Evolutionary conservation across 2,329 filamentous ascomycete species (phyloP).

Genomic region (Fusarium tjaetaba): DNA sequence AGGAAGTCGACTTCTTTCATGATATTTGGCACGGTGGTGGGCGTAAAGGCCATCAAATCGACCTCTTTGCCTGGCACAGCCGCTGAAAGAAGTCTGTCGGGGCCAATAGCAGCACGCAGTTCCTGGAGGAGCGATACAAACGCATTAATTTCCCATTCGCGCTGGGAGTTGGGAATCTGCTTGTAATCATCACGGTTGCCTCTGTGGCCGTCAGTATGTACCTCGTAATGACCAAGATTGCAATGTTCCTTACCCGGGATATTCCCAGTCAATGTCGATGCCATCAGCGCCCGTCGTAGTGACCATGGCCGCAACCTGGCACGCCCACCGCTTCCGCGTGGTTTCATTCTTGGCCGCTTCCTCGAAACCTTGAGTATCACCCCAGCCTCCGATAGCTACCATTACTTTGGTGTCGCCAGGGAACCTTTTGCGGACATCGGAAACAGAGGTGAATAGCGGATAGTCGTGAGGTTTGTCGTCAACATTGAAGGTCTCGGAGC

Average conservation of each 20-base stretch:
- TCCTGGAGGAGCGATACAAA: conserved; percentile 70
- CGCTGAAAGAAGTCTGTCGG: conserved; percentile 69
- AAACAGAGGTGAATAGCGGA: conserved; percentile 64
- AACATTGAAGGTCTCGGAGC: conserved; percentile 61
- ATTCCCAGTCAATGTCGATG: conserved; percentile 73
- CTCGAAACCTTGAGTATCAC: conserved; percentile 72
- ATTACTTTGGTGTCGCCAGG: conserved; percentile 67
- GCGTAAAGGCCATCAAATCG: conserved; percentile 75
- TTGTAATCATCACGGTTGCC: conserved; percentile 79
- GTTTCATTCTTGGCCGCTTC: conserved; percentile 61
- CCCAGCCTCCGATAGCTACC: conserved; percentile 81
- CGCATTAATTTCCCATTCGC: conserved; percentile 69
- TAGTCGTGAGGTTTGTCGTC: conserved; percentile 51
- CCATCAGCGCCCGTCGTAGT: conserved; percentile 72
- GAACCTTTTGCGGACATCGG: conserved; percentile 59
- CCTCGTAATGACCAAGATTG: not conserved
- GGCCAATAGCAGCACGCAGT: conserved; percentile 66
- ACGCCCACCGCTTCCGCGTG: conserved; percentile 67
- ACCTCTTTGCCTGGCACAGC: conserved; percentile 72
- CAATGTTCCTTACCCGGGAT: conserved; percentile 55
- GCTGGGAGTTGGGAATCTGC: conserved; percentile 66
- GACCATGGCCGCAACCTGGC: conserved; percentile 72
- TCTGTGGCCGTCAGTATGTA: conserved; percentile 42
- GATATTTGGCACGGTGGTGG: conserved; percentile 66
- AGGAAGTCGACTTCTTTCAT: conserved; percentile 70